These are phyloP conservation scores for Myxozyma geophila DNA, from an alignment of 805 yeast genomes.

Conservation along the genomic window DNA sequence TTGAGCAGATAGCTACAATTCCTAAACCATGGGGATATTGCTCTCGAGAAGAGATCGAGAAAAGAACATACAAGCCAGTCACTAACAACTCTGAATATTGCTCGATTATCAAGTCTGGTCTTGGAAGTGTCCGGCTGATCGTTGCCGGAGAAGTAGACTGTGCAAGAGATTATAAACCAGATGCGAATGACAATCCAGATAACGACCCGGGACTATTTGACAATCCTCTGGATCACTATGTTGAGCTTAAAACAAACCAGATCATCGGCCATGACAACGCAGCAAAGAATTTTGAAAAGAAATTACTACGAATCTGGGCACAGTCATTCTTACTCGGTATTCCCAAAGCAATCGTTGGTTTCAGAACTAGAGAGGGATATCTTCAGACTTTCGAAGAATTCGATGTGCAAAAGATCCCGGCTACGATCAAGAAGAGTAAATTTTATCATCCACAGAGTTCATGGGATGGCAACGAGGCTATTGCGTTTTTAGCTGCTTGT, in stretches of 20 bases:
- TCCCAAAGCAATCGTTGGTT: constrained; percentile 81
- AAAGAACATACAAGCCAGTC: constrained; percentile 62
- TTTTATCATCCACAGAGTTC: constrained; percentile 40
- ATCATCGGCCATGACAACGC: constrained; percentile 61
- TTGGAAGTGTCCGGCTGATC: constrained; percentile 69
- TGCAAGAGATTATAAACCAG: constrained; percentile 78
- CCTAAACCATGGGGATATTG: constrained; percentile 75
- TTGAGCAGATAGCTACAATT: constrained; percentile 77
- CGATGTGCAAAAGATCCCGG: constrained; percentile 77
- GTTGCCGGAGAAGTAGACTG: constrained; percentile 94
- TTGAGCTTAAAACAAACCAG: constrained; percentile 78
- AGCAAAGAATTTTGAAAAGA: constrained; percentile 70
- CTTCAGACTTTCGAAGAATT: constrained; percentile 73
- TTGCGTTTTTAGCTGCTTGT: constrained; percentile 85
- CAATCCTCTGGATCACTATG: constrained; percentile 71
- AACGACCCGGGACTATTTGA: constrained; percentile 34
- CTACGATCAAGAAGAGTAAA: constrained; percentile 59
- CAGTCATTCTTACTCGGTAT: constrained; percentile 90
- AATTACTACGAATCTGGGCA: constrained; percentile 84
- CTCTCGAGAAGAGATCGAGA: constrained; percentile 69
- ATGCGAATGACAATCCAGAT: constrained; percentile 39
- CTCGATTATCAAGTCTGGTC: constrained; percentile 81
- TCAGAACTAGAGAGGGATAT: constrained; percentile 72
- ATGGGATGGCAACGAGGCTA: constrained; percentile 74
- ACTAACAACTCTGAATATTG: constrained; percentile 77